Evolutionary conservation across 176 grass and related monocot species (phyloP), one percentile per base, ranked within the genome.

Genomic region (Musa beccarii): DNA sequence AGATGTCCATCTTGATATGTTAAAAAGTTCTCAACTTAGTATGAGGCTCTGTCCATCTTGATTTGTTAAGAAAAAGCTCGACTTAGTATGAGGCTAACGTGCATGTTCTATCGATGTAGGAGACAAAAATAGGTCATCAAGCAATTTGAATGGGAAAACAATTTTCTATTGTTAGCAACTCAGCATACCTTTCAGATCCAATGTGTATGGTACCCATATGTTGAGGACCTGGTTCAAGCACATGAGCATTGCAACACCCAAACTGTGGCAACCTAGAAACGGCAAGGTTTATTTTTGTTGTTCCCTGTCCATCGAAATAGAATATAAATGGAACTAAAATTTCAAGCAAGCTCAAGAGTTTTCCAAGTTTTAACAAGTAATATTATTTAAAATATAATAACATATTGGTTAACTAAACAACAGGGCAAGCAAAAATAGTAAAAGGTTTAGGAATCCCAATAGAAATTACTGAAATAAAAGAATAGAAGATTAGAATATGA

Each of bases 151-250:
- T 22, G 13, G 53, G n/a, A 19, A 76, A 64, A 22, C 2, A 59
- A 23, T 50, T 22, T 50, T 2, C 3, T 10, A 23, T 67, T 49
- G 28, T 83, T 61, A n/a, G 43, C 1, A 70, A 70, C 68, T 70
- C 43, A 70, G 11, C 4, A n/a, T 70, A 98, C 95, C 95, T 98
- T 87, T 98, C 95, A 29, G 88, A 86, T 72, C 90, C 95, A 76
- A 98, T 91, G 83, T 98, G 95, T 84, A 98, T 98, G 68, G 95
- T 98, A 49, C 95, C 90, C 73, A 94, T 77, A 84, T 98, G 95
- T 77, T 98, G 87, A 76, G 84, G 95, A 66, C 90, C 90, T 80
- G 83, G 82, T 51, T 87, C 78, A 82, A 68, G 82, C 49, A 75
- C 86, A 62, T 73, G 87, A 69, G 56, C 65, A 84, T 86, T 86